Percentiles rank a stretch among this genome's conserved stretches.
phyloP scores from a whole-genome alignment of 768 basidiomycete genomes.

The Termitomyces sp. region DNA sequence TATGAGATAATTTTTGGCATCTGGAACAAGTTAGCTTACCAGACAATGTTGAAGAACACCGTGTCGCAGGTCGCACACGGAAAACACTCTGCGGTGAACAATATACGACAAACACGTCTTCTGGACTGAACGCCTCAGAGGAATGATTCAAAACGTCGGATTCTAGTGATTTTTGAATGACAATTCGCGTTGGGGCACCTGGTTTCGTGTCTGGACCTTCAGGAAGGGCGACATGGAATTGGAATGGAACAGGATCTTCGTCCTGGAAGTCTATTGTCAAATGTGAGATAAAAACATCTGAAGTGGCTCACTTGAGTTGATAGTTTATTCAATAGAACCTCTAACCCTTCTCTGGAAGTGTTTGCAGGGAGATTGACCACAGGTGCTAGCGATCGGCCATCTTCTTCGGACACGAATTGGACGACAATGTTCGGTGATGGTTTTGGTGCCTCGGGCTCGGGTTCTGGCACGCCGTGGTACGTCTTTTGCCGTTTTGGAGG shows the following conservation, averaged over 20 bases:
- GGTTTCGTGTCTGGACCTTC: constrained; percentile 45
- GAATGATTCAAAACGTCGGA: constrained; percentile 75
- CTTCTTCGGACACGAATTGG: constrained; percentile 89
- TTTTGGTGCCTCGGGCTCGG: constrained; percentile 45
- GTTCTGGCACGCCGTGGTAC: constrained; percentile 72
- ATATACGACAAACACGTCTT: constrained; percentile 84
- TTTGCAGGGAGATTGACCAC: constrained; percentile 89
- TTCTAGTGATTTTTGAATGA: constrained; percentile 82
- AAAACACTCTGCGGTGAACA: constrained; percentile 97
- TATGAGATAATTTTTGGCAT: neutral
- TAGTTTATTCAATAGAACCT: constrained; percentile 87
- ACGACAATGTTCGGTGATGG: constrained; percentile 74
- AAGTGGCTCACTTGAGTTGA: constrained; percentile 59
- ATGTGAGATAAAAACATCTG: constrained; percentile 8
- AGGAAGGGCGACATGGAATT: constrained; percentile 82
- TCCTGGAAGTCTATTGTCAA: constrained; percentile 40
- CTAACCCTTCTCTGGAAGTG: constrained; percentile 78
- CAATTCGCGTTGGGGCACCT: constrained; percentile 72
- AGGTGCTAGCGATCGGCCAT: constrained; percentile 79
- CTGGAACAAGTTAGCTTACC: constrained; percentile 41
- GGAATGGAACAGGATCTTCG: constrained; percentile 90
- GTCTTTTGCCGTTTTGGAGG: constrained; percentile 88
- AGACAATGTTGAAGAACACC: constrained; percentile 90
- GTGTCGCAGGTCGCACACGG: constrained; percentile 87
- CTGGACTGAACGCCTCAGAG: constrained; percentile 70